These are phyloP conservation scores for Leccinellum rugosiceps DNA, from an alignment of 768 basidiomycete genomes.

Conservation along the genomic window DNA sequence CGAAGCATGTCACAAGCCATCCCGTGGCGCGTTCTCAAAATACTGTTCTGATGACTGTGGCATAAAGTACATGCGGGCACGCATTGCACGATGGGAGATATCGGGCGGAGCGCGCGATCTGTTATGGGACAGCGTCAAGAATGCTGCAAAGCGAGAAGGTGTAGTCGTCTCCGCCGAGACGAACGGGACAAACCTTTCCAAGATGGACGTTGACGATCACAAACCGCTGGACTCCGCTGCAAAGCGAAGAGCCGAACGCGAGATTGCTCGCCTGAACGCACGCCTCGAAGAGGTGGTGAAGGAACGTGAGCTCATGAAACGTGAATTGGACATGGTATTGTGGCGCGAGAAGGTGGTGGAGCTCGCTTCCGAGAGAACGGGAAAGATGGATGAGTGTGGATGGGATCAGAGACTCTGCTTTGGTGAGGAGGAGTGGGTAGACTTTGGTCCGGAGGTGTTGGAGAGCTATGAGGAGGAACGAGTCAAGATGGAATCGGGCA, in stretches of 20 bases:
- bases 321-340: slow-evolving; percentile 62
- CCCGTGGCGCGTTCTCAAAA: slow-evolving; percentile 81
- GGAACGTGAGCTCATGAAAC: slow-evolving; percentile 62
- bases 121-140: slow-evolving; percentile 74
- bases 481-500: slow-evolving; percentile 29
- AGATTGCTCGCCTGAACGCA: slow-evolving; percentile 50
- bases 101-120: slow-evolving; percentile 59
- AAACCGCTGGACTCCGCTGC: slow-evolving; percentile 30
- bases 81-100: slow-evolving; percentile 59
- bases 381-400: slow-evolving; percentile 70
- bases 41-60: slow-evolving; percentile 92
- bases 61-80: slow-evolving; percentile 63
- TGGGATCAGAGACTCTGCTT: slow-evolving; percentile 86
- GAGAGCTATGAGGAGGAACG: slow-evolving; percentile 64
- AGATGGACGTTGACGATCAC: slow-evolving; percentile 18
- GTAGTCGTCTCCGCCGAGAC: slow-evolving; percentile 50
- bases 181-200: slow-evolving; percentile 21
- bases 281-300: slow-evolving; percentile 56
- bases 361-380: slow-evolving; percentile 65
- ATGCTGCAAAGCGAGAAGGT: slow-evolving; percentile 68
- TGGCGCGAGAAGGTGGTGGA: slow-evolving; percentile 71
- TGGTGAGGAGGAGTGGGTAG: slow-evolving; percentile 76
- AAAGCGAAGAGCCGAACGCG: slow-evolving; percentile 52
- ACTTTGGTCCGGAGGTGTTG: slow-evolving; percentile 61
- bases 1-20: slow-evolving; percentile 75